Evolutionary conservation across 2,329 filamentous ascomycete species (phyloP).

Genomic region (Exophiala viscosa): DNA sequence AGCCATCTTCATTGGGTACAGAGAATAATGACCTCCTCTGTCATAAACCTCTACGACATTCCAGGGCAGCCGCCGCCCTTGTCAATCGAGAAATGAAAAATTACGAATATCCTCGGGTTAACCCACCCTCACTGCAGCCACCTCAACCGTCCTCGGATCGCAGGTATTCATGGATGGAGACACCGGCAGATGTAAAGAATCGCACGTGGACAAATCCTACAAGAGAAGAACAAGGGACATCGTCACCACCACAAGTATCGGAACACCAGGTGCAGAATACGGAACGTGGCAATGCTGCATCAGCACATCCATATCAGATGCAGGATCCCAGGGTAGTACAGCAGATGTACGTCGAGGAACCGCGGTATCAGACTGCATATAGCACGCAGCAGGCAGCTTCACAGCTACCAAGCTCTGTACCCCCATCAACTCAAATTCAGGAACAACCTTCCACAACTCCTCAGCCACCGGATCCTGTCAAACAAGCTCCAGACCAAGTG

Average conservation of each 20-base stretch:
- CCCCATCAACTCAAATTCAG: conserved; percentile 1
- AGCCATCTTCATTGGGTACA: too few species aligned
- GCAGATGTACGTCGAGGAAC: conserved; percentile 5
- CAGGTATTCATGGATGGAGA: conserved; percentile 25
- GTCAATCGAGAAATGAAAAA: conserved; percentile 15
- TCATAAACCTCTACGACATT: background rate
- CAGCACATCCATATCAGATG: conserved; percentile 6
- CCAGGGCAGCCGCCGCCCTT: conserved; percentile 13
- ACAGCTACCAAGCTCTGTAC: background rate
- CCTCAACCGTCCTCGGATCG: conserved; percentile 8
- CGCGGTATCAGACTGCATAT: conserved; percentile 7
- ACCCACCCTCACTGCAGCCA: conserved; percentile 17
- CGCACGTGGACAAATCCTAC: conserved; percentile 13
- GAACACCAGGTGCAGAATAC: conserved; percentile 5
- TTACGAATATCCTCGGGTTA: conserved; percentile 26
- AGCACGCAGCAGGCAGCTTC: background rate
- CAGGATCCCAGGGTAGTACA: conserved; percentile 13
- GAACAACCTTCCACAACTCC: conserved; percentile 3
- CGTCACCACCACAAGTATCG: background rate
- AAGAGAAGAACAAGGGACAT: background rate
- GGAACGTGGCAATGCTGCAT: conserved; percentile 8
- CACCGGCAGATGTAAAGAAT: conserved; percentile 19
- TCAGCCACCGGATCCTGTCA: conserved; percentile 16
- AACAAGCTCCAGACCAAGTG: conserved; percentile 8
- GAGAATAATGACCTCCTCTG: background rate